Conservation (phyloP, 805 yeast species). For the Babjeviella inositovora region DNA sequence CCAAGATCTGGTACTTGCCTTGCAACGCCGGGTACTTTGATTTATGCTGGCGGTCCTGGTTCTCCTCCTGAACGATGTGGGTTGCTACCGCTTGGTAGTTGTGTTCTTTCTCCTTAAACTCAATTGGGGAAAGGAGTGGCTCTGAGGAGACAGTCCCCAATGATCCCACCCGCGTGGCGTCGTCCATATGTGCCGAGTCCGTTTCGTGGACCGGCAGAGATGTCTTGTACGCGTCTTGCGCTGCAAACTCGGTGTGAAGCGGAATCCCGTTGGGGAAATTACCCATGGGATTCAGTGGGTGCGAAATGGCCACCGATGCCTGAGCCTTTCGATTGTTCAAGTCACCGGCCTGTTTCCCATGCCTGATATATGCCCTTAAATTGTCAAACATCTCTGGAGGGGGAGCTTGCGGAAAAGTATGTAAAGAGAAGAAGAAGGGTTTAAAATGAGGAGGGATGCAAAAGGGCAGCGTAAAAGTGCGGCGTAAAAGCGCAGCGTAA, state of each 20-base stretch:
- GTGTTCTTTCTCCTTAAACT: conserved; percentile 2
- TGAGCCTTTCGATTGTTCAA: conserved; percentile 7
- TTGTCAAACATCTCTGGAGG: conserved; percentile 24
- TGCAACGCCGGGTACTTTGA: conserved; percentile 22
- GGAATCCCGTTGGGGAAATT: too few species aligned
- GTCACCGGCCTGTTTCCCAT: conserved; percentile 26
- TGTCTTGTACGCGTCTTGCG: too few species aligned
- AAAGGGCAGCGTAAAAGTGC: too few species aligned
- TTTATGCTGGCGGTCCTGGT: conserved; percentile 6
- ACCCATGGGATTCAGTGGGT: too few species aligned
- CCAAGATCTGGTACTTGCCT: conserved; percentile 20
- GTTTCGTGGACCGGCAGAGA: too few species aligned
- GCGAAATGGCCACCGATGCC: too few species aligned
- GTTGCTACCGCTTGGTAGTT: conserved; percentile 12
- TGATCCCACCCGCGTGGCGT: too few species aligned
- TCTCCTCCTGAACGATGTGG: conserved; percentile 16
- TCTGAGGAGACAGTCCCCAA: neutral
- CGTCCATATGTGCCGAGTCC: too few species aligned
- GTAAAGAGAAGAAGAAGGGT: too few species aligned
- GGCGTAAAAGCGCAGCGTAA: too few species aligned
- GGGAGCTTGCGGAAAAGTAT: too few species aligned
- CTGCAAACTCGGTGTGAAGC: neutral
- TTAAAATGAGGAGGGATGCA: too few species aligned
- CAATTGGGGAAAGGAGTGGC: neutral
- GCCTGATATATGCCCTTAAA: conserved; percentile 26